phyloP scores from a whole-genome alignment of 139 green algal species.

The Chlamydomonas asymmetrica region DNA sequence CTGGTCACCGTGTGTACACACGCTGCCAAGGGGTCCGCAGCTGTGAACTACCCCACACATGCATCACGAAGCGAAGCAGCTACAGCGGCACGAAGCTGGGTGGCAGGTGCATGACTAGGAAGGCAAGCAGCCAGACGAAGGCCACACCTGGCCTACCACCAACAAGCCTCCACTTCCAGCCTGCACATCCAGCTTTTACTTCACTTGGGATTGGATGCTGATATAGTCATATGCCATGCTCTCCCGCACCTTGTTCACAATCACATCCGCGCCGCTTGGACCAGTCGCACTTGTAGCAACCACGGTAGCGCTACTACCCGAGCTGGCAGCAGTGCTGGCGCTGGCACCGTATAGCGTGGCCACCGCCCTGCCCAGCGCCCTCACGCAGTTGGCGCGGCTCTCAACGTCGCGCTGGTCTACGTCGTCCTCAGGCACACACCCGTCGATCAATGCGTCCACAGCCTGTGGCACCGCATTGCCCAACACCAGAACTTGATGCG shows the following conservation, averaged over 20 bases:
- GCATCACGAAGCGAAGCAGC: too few species aligned
- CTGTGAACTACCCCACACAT: too few species aligned
- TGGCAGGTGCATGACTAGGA: too few species aligned
- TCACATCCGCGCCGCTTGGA: neutral
- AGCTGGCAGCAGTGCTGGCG: neutral
- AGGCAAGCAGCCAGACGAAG: too few species aligned
- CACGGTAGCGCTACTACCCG: constrained; percentile 6
- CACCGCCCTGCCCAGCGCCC: constrained; percentile 46
- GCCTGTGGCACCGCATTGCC: constrained; percentile 33
- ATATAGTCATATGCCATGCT: neutral
- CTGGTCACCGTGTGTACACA: too few species aligned
- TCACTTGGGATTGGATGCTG: too few species aligned
- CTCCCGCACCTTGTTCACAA: neutral
- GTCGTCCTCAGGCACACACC: constrained; percentile 54
- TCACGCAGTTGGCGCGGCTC: constrained; percentile 66
- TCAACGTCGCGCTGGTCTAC: constrained; percentile 72
- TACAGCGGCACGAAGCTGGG: too few species aligned
- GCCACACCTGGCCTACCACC: too few species aligned
- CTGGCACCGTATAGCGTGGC: constrained; percentile 26
- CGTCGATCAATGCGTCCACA: constrained; percentile 37
- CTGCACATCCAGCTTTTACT: too few species aligned
- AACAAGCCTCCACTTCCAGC: too few species aligned
- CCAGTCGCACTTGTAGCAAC: neutral
- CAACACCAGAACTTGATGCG: too few species aligned
- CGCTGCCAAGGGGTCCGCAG: too few species aligned